These are phyloP conservation scores for Tetraselmis chui DNA, from an alignment of 139 green algal species.

Conservation along the genomic window DNA sequence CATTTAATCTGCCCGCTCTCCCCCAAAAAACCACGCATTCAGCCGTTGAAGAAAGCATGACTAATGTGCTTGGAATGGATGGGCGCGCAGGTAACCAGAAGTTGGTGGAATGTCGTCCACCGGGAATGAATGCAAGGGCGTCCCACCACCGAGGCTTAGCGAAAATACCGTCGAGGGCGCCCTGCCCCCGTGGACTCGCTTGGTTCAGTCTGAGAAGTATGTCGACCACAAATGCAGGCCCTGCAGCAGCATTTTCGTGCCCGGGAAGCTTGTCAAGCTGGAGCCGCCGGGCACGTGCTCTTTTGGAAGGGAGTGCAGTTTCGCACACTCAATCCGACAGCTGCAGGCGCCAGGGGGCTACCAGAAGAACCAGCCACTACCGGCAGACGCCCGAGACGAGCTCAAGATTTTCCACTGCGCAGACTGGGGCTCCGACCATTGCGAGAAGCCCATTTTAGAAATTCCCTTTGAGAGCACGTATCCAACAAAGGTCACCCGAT, in stretches of 20 bases:
- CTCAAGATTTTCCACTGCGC: not conserved
- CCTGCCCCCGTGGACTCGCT: not conserved
- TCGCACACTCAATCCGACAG: not conserved
- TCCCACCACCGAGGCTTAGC: too few species aligned
- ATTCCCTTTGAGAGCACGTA: not conserved
- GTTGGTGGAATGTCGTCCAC: too few species aligned
- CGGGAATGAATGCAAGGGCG: too few species aligned
- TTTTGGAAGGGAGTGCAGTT: not conserved
- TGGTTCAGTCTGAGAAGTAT: not conserved
- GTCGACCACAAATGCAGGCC: not conserved
- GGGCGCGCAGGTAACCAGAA: too few species aligned
- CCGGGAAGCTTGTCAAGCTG: not conserved
- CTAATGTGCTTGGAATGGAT: too few species aligned
- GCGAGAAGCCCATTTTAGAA: not conserved
- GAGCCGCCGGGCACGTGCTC: not conserved
- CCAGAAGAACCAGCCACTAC: not conserved
- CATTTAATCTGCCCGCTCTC: too few species aligned
- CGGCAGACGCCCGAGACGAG: not conserved
- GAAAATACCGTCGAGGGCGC: too few species aligned
- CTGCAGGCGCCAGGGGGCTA: not conserved
- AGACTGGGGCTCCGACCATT: not conserved
- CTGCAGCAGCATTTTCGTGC: not conserved
- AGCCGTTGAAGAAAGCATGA: too few species aligned
- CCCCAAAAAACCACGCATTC: too few species aligned
- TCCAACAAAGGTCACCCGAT: not conserved